These are phyloP conservation scores for Neckera pumila DNA, from an alignment of 225 moss, liverwort and hornwort genomes.

Conservation along the genomic window DNA sequence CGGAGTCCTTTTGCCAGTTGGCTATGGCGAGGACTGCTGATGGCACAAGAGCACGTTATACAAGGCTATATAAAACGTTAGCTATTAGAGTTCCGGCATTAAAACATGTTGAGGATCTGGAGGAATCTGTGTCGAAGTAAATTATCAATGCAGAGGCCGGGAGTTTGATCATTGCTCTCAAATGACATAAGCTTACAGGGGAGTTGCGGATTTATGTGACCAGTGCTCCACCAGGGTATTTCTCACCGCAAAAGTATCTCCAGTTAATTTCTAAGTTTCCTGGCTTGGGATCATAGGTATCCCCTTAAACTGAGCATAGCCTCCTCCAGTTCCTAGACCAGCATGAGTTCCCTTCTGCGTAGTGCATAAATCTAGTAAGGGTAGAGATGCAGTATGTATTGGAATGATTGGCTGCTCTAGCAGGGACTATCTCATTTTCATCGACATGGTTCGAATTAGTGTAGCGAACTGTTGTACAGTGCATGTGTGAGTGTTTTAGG, in stretches of 20 bases:
- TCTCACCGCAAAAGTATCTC: background rate
- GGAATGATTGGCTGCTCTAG: background rate
- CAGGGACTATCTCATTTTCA: background rate
- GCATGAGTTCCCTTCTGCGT: background rate
- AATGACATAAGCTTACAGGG: background rate
- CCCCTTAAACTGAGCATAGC: background rate
- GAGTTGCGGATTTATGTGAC: background rate
- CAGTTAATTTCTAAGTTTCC: background rate
- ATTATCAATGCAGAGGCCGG: background rate
- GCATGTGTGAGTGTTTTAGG: conserved; percentile 11
- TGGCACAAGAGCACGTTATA: conserved; percentile 79
- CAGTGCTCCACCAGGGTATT: background rate
- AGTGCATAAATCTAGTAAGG: background rate
- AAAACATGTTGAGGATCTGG: conserved; percentile 35
- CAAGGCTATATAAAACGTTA: conserved; percentile 82
- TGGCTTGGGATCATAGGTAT: background rate
- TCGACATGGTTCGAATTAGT: background rate
- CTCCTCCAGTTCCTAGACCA: background rate
- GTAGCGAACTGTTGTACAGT: conserved; percentile 7
- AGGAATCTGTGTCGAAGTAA: conserved; percentile 23
- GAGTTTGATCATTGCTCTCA: background rate
- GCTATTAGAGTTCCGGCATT: conserved; percentile 83
- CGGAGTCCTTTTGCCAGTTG: conserved; percentile 87
- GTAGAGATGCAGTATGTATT: background rate
- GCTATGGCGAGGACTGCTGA: conserved; percentile 90